Evolutionary conservation across 176 grass and related monocot species (phyloP).

Genomic region (Poa pratensis): DNA sequence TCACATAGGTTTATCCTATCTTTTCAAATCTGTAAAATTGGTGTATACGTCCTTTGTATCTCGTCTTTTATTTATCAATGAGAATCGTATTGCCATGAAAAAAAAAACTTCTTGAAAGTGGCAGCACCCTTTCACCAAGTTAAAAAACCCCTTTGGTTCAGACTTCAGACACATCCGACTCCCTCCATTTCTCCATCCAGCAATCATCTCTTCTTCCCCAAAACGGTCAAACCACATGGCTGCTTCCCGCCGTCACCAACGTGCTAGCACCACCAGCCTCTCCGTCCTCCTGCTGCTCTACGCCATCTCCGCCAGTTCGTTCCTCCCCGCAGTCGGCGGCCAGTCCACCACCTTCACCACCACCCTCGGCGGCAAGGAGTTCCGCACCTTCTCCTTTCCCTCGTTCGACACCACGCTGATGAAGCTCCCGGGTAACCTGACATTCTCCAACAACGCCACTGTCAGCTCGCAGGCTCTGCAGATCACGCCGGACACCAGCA

Average conservation of each 20-base stretch:
- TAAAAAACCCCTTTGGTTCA: neutral
- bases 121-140: neutral
- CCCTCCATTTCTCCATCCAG: neutral
- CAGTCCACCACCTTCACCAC: constrained; percentile 38
- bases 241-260: neutral
- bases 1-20: too few species aligned
- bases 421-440: constrained; percentile 23
- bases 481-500: constrained; percentile 59
- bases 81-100: too few species aligned
- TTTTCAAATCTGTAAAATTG: too few species aligned
- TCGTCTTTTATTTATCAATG: too few species aligned
- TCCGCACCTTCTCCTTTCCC: constrained; percentile 53
- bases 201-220: neutral
- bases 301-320: constrained; percentile 13
- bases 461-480: constrained; percentile 57
- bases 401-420: neutral
- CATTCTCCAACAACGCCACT: neutral
- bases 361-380: constrained; percentile 16
- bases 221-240: constrained; percentile 18
- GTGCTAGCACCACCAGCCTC: constrained; percentile 17
- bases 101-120: neutral
- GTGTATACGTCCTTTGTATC: too few species aligned
- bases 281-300: constrained; percentile 35
- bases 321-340: constrained; percentile 13
- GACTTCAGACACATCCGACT: neutral